Base-by-base conservation (phyloP, 192 early-diverging fungal genomes). In the Martensiomyces pterosporus region DNA sequence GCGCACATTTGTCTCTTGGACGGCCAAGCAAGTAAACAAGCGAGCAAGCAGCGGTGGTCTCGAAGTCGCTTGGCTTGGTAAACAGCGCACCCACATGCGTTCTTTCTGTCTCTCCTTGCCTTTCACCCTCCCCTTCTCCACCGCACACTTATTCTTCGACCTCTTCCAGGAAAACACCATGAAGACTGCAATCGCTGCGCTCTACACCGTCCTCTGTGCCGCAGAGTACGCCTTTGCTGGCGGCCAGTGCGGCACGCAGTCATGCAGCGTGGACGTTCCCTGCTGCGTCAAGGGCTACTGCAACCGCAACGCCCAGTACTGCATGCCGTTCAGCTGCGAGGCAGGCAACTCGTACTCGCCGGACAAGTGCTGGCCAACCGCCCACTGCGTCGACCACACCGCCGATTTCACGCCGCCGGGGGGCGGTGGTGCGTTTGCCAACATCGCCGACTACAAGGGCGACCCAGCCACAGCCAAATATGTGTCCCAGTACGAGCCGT, bases 401-500 rank as follows among this genome's bases (percentile, higher is more conserved):
- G 55, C 47, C 9, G 57, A 64, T 21, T 79, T 79, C 34, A 14
- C 45, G 18, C 24, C 39, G 22, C 25, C 46, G 12, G n/a, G 41
- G 3, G 38, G 24, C 3, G 18, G 45, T 0, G 53, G 36, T 4
- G 18, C 55, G 9, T 74, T 74, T 40, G 58, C 61, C 8, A 49
- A 59, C 27, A 47, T 53, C 24, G 60, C 53, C 43, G 59, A 60
- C 13, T 85, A 74, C 65, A 62, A 56, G 9, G 81, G 81, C n/a
- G 52, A 80, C 19, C 80, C 83, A 1, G 51, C 45, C 2, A 54
- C 40, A 0, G 47, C 56, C 1, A 25, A 50, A 18, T 82, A 77
- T 58, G 64, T 72, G 33, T 81, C 79, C 15, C 71, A 82, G 26
- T 81, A 76, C 40, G 59, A 76, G 38, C 81, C 80, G 12, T 65